phyloP scores from a whole-genome alignment of 352 stramenopile genomes.

The Pythium phragmitis region DNA sequence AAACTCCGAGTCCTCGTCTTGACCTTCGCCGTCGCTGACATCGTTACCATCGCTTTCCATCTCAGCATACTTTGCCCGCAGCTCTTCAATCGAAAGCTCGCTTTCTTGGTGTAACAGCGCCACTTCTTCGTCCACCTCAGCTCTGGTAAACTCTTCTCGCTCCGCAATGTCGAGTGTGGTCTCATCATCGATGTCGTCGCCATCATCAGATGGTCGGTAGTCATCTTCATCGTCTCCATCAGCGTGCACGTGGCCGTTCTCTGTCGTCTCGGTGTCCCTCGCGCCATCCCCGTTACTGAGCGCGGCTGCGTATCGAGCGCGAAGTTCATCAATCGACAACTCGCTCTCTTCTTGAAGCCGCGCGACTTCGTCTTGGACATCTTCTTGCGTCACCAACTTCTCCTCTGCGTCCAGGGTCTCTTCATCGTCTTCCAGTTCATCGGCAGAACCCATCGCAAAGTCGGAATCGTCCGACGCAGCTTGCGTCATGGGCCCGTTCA shows the following conservation, averaged over 20 bases:
- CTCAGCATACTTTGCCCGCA: conserved; percentile 47
- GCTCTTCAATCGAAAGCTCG: conserved; percentile 91
- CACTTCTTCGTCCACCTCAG: conserved; percentile 82
- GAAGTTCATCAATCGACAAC: conserved; percentile 89
- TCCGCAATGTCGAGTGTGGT: conserved; percentile 91
- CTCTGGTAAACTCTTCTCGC: conserved; percentile 34
- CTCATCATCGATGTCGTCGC: conserved; percentile 78
- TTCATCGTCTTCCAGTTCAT: conserved; percentile 76
- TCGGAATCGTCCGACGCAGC: conserved; percentile 34
- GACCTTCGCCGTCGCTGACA: too few species aligned
- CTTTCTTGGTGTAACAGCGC: conserved; percentile 84
- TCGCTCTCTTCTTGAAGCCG: conserved; percentile 88
- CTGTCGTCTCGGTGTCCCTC: conserved; percentile 12
- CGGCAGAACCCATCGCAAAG: conserved; percentile 22
- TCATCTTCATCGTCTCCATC: conserved; percentile 30
- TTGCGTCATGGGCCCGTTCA: conserved; percentile 29
- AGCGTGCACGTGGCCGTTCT: conserved; percentile 21
- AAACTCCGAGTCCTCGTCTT: conserved; percentile 16
- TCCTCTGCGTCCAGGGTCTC: conserved; percentile 89
- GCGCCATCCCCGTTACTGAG: neutral
- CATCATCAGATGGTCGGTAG: conserved; percentile 34
- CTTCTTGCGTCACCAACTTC: conserved; percentile 25
- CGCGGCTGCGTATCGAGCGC: conserved; percentile 37
- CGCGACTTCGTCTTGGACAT: conserved; percentile 79
- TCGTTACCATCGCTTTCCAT: conserved; percentile 22